Percentiles rank a stretch among this genome's conserved stretches.
phyloP scores from a whole-genome alignment of 257 asterid genomes.

The Solanum virginianum region DNA sequence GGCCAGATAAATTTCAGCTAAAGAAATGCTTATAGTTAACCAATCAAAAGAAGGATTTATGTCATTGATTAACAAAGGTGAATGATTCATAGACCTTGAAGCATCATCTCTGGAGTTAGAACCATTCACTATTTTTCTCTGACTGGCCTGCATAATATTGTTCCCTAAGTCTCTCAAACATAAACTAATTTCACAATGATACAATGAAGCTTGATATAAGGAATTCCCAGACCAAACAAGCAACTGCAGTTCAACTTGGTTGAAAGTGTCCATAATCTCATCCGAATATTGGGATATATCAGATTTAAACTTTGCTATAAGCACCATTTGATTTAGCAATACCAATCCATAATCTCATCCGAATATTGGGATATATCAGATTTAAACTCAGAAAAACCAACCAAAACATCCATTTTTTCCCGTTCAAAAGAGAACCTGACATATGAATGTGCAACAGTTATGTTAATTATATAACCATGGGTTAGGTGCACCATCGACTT shows the following conservation, averaged over 20 bases:
- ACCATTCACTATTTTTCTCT: constrained; percentile 22
- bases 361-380: constrained; percentile 39
- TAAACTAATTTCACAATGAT: constrained; percentile 38
- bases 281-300: too few species aligned
- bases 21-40: constrained; percentile 19
- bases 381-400: constrained; percentile 43
- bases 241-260: too few species aligned
- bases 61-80: constrained; percentile 13
- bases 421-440: constrained; percentile 26
- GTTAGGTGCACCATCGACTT: constrained; percentile 12
- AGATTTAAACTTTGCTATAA: too few species aligned
- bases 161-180: constrained; percentile 29
- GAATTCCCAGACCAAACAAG: constrained; percentile 32
- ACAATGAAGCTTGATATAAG: constrained; percentile 58
- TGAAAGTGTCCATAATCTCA: too few species aligned
- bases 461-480: constrained; percentile 40
- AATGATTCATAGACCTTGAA: constrained; percentile 6
- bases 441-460: constrained; percentile 28
- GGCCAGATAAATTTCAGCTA: constrained; percentile 53
- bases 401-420: constrained; percentile 30
- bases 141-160: constrained; percentile 18
- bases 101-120: constrained; percentile 19
- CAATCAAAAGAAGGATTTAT: too few species aligned
- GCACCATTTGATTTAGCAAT: too few species aligned
- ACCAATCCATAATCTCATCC: constrained; percentile 26